Evolutionary conservation across 2,329 filamentous ascomycete species (phyloP), one percentile per base, ranked within the genome.

Genomic region (Apiospora kogelbergensis): DNA sequence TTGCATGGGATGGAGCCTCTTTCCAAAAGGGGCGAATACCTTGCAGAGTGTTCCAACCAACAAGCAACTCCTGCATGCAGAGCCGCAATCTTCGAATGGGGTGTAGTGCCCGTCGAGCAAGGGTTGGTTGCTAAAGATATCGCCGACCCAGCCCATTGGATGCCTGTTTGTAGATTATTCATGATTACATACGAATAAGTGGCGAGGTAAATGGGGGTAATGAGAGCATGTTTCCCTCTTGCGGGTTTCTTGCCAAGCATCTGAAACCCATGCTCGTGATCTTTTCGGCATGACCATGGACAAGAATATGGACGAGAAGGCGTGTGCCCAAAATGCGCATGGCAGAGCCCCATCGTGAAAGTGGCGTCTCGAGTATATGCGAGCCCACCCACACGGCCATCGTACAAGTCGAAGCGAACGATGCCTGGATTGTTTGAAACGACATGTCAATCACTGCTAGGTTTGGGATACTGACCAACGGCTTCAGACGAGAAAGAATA

Each of bases 401-500:
- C 53, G 30, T 33, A 37, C 53, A 60, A 60, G 53, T 37, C 53
- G 53, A 37, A 60, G 53, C 53, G 53, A 60, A 37, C 53, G 17
- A 60, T 60, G 53, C n/a, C 33, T 60, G 53, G 33, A 60, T 37
- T 60, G 53, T 60, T 60, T 60, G 53, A 60, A 60, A 60, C 53
- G 30, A 11, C 20, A n/a, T 60, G 30, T 37, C 53, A n/a, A 60
- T 60, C 53, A 60, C n/a, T 60, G 53, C 30, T 22, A 10, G 7
- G 53, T n/a, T 60, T 2, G 17, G 26, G n/a, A n/a, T n/a, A n/a
- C 17, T n/a, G 13, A 5, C 48, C 9, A 26, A 17, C 3, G 17
- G 33, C 53, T 37, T 60, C 53, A 60, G 53, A 60, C 53, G 53
- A 37, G 13, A 48, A 17, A 10, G 26, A 33, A 30, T 15, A 57